Evolutionary conservation across 768 basidiomycete species (phyloP), one percentile per base, ranked within the genome.

Genomic region (Mycena vulgaris): DNA sequence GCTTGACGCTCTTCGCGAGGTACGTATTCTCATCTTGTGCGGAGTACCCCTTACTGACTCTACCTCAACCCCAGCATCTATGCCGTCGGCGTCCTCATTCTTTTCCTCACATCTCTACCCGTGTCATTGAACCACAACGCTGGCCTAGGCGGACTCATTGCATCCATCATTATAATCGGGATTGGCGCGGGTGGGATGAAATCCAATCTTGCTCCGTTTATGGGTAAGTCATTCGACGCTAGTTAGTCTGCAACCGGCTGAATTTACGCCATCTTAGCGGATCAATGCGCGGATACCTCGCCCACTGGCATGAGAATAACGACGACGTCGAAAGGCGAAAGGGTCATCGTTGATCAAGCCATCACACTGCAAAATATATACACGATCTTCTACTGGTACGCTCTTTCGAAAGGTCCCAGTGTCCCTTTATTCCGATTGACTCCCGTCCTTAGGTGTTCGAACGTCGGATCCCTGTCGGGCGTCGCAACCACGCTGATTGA

Each of bases 121-220:
- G 51, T 65, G 5, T 58, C 68, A 7, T 28, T 69, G 21, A 28
- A 64, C 30, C 62, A 69, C 37, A 57, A 56, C 14, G 68, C 62
- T 19, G 68, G 68, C 0, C 63, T 69, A 14, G 68, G 68, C 17
- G 68, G 68, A 2, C 48, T 69, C 31, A 47, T 69, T 35, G 56
- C 62, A 6, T 47, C 62, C 16, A 59, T 69, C 13, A 59, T 69
- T 10, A 55, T 69, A 33, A 35, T 69, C 11, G 63, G 62, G 2
- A 60, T 69, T 3, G 68, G 68, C 5, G 68, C 57, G 1, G 68
- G 68, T 14, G 68, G 68, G 7, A 59, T 69, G 63, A 69, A 59
- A 49, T 64, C 68, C 31, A 69, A 69, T 21, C 40, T 69, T 13
- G 27, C 68, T 10, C 68, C 68, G 14, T 69, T 69, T 23, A 69